Base-by-base conservation (phyloP, 768 basidiomycete species). In the Kwoniella heveanensis region DNA sequence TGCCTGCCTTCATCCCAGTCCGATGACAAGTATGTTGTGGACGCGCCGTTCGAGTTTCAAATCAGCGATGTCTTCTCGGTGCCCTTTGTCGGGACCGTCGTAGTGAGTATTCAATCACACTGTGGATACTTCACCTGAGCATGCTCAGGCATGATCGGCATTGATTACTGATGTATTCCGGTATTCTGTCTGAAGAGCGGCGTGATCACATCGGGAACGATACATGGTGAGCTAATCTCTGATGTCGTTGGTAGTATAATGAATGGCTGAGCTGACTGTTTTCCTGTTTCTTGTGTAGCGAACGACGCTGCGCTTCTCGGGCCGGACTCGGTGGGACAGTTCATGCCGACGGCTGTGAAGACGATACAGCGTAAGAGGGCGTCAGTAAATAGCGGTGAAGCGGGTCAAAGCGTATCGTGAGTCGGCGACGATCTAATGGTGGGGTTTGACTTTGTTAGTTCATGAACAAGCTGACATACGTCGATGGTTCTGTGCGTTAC, bases 341-440 rank as follows among this genome's bases (percentile, higher is more conserved):
- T 88, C 79, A 85, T 87, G 65, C 84, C 85, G 39, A 90, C 90
- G 0, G 82, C 87, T 9, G 83, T 99, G 65, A 92, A 90, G 82
- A 90, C 87, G 69, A 99, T 99, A 82, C 94, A 98, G 81, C 85
- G 94, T 62, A 99, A 97, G 80, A 89, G 93, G 32, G 92, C 90
- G 22, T 84, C 88, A 57, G 92, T 99, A 2, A 83, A 83, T 17
- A 84, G 85, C 15, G 96, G 91, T 0, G 94, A 97, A 72, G 96
- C 96, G 6, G 96, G 96, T 1, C 96, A 99, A 81, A 91, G 90
- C 54, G 93, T 99, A 21, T 90, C 91, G 8, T 74, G 21, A 59
- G 72, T 64, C 26, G 22, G 27, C 29, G n/a, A n/a, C n/a, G n/a
- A n/a, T n/a, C n/a, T n/a, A n/a, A 50, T 21, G 21, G 21, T 54